Conservation (phyloP, 2,329 filamentous ascomycete species). For the Alternaria ethzedia region DNA sequence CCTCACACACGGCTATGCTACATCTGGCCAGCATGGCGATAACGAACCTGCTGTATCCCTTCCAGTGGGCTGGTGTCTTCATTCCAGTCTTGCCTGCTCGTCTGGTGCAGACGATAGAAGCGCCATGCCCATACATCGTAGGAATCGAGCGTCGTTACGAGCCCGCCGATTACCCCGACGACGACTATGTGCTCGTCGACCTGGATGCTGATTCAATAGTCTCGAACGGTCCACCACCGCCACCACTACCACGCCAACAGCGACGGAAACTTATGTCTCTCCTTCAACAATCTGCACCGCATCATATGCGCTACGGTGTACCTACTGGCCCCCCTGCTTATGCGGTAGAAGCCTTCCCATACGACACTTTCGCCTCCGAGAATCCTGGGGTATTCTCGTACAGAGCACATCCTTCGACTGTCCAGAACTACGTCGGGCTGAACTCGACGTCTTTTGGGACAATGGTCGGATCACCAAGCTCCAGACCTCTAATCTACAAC, state of each 20-base stretch:
- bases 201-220: slow-evolving; percentile 91
- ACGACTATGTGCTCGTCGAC: slow-evolving; percentile 95
- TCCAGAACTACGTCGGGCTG: slow-evolving; percentile 86
- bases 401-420: slow-evolving; percentile 70
- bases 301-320: slow-evolving; percentile 86
- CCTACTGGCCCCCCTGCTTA: slow-evolving; percentile 88
- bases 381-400: slow-evolving; percentile 80
- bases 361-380: slow-evolving; percentile 88
- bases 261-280: slow-evolving; percentile 87
- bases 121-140: slow-evolving; percentile 95
- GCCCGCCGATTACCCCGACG: slow-evolving; percentile 82
- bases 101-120: slow-evolving; percentile 87
- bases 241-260: slow-evolving; percentile 82
- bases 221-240: slow-evolving; percentile 76
- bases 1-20: slow-evolving; percentile 94
- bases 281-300: slow-evolving; percentile 86
- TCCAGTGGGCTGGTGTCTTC: slow-evolving; percentile 93
- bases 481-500: slow-evolving; percentile 80
- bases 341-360: slow-evolving; percentile 89
- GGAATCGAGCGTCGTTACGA: slow-evolving; percentile 94
- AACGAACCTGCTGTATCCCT: slow-evolving; percentile 81
- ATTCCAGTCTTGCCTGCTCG: slow-evolving; percentile 90
- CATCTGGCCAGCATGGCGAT: slow-evolving; percentile 91
- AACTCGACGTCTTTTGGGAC: slow-evolving; percentile 89
- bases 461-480: slow-evolving; percentile 58